Evolutionary conservation across 2,329 filamentous ascomycete genomes (phyloP), one percentile per base, ranked within the genome.

Genomic region (Myriosclerotinia curreyana): DNA sequence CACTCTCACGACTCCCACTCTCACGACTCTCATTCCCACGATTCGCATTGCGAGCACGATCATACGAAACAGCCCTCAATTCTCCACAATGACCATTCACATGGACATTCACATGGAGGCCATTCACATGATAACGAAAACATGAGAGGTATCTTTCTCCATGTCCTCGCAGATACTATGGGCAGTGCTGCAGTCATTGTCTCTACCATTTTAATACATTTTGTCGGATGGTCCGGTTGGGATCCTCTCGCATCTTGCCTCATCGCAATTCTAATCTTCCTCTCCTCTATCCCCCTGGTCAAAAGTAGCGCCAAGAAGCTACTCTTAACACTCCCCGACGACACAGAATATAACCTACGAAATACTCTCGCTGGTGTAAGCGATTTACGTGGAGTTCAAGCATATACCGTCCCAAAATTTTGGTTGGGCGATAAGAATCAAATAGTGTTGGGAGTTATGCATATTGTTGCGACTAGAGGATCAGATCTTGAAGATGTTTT

Each of bases 71-170:
- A 67, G 46, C 31, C 40, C 14, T 66, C 48, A 58, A 62, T 40
- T 52, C 64, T 60, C 46, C 50, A 62, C 11, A 40, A 56, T 36
- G 60, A 65, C 67, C 76, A 80, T 68, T 72, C 72, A 25, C 82
- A 86, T 69, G 53, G 31, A 22, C 54, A 48, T 20, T 58, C 54
- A 22, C 63, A 64, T 20, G 67, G 66, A 22, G 70, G 69, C 49
- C 73, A 73, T 60, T 70, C 69, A n/a, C 89, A 93, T 72, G 89
- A 92, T 67, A 96, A 96, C 75, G 95, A 99, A 72, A 99, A 99
- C 74, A 97, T 99, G 93, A 86, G 95, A 71, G 95, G 95, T 15
- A 98, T 99, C 69, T 99, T 96, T 76, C 81, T 99, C 25, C 95
- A 99, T 73, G 91, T 99, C 59, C 82, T 98, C 36, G 95, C 95